A percentile compares a stretch with the other conserved stretches of the same genome.
Conservation (phyloP, 257 asterid genomes). For the Solanum pinnatisectum region DNA sequence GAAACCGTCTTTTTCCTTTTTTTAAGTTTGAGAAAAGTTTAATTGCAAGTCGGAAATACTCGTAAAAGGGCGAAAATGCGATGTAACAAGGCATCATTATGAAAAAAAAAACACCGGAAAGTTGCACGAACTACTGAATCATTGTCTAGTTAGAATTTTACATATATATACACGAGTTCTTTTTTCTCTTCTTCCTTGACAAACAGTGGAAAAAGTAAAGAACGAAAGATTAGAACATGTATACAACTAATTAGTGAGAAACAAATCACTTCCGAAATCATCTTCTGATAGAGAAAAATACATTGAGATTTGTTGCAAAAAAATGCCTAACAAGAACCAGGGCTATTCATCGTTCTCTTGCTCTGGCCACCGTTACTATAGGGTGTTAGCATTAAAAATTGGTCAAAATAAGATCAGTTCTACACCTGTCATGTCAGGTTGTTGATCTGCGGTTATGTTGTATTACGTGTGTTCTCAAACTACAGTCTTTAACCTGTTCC, state of each 20-base stretch:
- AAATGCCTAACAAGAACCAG: slow-evolving; percentile 32
- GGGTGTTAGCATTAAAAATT: slow-evolving; percentile 39
- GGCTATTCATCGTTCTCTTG: slow-evolving; percentile 19
- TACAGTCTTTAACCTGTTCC: slow-evolving; percentile 68
- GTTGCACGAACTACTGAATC: slow-evolving; percentile 5
- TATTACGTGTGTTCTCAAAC: slow-evolving; percentile 70
- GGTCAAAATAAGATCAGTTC: slow-evolving; percentile 38
- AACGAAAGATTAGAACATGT: slow-evolving; percentile 9
- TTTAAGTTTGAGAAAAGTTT: neutral
- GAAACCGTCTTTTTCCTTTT: too few species aligned
- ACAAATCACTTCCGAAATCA: slow-evolving; percentile 32
- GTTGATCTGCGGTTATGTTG: slow-evolving; percentile 55
- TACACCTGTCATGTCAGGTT: slow-evolving; percentile 33
- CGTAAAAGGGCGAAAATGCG: neutral
- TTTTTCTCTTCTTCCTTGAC: slow-evolving; percentile 16
- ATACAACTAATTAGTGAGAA: slow-evolving; percentile 41
- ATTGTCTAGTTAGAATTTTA: slow-evolving; percentile 18
- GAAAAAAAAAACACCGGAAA: neutral
- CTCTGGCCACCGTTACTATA: slow-evolving; percentile 2
- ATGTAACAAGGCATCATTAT: neutral
- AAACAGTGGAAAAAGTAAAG: slow-evolving; percentile 4
- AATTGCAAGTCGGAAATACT: neutral
- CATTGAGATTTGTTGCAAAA: slow-evolving; percentile 24
- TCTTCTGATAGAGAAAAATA: slow-evolving; percentile 24
- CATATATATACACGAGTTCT: slow-evolving; percentile 39